Base-by-base conservation (phyloP, 2,329 filamentous ascomycete genomes). In the Calonectria pseudoreteaudii region DNA sequence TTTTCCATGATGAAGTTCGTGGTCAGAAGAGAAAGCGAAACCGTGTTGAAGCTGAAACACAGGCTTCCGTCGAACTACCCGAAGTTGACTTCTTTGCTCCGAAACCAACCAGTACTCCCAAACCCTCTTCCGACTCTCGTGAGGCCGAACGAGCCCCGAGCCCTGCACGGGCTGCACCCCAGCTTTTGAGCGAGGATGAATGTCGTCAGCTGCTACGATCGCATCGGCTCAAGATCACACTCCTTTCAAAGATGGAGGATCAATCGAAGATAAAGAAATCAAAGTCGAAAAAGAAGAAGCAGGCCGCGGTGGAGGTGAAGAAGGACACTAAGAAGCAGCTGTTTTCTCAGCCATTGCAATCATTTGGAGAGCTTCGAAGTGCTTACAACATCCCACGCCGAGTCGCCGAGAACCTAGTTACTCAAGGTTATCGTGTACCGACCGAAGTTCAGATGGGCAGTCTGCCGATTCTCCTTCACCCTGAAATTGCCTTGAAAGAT, bases 371-470 rank as follows among this genome's bases (percentile, higher is more conserved):
- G 80, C 86, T 99, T 72, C 90, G 91, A 47, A 87, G 88, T 38
- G 88, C 88, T 56, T 98, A 96, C 85, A 90, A 89, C n/a, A 91
- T 98, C 52, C 94, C 95, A 5, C 87, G 90, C 50, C 90, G 92
- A 52, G 85, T 99, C 56, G 91, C 92, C 2, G 91, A 94, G 74
- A 99, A 99, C 81, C 87, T 99, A 36, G 88, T 91, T 18, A 89
- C 91, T n/a, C 95, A 98, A 85, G 95, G 94, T 14, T 99, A 98
- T 82, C 91, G 90, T 44, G 88, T 95, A 71, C 97, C 97, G 16
- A 99, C 97, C 0, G 96, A 98, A 85, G 96, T 99, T 16, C 97
- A 99, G 83, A 91, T 98, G 84, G 96, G 91, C 4, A 93, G 93
- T 80, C 85, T 99, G 76, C 96, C 97, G 34, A 85, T 98, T 58